Evolutionary conservation across 768 basidiomycete species (phyloP).

Genomic region (Tulasnella sp.): DNA sequence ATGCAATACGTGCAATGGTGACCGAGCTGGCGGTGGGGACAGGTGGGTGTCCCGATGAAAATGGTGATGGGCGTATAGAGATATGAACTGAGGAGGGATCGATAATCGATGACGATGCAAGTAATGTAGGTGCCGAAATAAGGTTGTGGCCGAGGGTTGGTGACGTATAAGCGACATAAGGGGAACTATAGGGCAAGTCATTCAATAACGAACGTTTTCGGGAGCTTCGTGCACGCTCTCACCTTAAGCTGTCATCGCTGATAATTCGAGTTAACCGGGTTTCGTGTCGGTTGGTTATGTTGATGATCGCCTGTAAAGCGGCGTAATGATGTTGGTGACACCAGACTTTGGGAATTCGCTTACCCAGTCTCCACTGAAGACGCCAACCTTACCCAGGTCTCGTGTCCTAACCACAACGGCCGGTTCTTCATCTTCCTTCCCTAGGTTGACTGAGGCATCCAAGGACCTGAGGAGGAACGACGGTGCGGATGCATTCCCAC

Average conservation of each 20-base stretch:
- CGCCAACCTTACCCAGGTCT: constrained; percentile 53
- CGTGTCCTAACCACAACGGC: constrained; percentile 49
- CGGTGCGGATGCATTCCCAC: no score
- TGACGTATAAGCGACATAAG: no score
- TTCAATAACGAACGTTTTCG: neutral
- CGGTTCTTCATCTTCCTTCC: constrained; percentile 33
- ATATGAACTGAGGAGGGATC: no score
- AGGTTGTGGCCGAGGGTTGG: no score
- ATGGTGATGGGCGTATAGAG: constrained; percentile 42
- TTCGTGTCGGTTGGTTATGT: constrained; percentile 26
- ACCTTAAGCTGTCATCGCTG: constrained; percentile 30
- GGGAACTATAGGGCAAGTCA: no score
- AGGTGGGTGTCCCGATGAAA: constrained; percentile 43
- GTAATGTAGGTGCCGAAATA: no score
- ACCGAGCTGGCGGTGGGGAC: constrained; percentile 58
- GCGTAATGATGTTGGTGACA: no score
- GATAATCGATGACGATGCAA: constrained; percentile 45
- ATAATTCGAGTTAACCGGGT: constrained; percentile 49
- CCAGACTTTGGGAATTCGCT: no score
- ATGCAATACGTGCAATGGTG: constrained; percentile 70
- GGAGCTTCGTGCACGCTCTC: neutral
- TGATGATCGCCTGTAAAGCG: constrained; percentile 41
- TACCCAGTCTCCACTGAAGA: constrained; percentile 72
- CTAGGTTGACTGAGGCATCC: constrained; percentile 24
- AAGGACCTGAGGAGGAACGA: constrained; percentile 14